phyloP scores from a whole-genome alignment of 1,284 basidiomycete species.

The Trichosporon coremiiforme region DNA sequence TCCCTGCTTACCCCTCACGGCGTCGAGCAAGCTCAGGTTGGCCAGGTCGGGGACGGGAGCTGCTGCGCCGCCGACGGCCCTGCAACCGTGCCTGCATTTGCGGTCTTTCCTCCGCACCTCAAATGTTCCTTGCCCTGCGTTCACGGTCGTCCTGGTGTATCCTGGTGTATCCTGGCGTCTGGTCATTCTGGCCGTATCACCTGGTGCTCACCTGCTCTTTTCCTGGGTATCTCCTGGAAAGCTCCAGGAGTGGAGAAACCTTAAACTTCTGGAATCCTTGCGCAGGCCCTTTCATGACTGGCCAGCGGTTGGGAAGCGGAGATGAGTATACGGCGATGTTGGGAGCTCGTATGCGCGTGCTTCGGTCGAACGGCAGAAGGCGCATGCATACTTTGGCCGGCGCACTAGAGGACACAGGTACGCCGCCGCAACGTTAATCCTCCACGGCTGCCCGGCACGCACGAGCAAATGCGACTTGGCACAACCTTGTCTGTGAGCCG shows the following conservation, averaged over 20 bases:
- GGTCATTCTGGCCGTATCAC: neutral
- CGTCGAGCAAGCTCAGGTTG: neutral
- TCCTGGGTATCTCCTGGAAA: neutral
- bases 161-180: no score
- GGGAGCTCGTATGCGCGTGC: no score
- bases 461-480: neutral
- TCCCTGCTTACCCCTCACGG: neutral
- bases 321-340: no score
- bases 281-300: neutral
- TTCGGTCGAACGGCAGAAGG: neutral
- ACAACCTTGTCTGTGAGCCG: neutral
- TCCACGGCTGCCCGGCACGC: neutral
- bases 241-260: neutral
- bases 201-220: neutral
- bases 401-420: neutral
- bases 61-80: no score
- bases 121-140: neutral
- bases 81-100: neutral
- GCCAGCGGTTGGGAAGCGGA: no score
- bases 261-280: conserved; percentile 4
- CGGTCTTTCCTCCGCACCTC: neutral
- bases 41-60: no score
- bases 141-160: neutral
- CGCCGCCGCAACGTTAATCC: neutral
- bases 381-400: neutral